These are phyloP conservation scores for Nannizziopsis barbatae DNA, from an alignment of 2,329 filamentous ascomycete genomes.

Conservation along the genomic window DNA sequence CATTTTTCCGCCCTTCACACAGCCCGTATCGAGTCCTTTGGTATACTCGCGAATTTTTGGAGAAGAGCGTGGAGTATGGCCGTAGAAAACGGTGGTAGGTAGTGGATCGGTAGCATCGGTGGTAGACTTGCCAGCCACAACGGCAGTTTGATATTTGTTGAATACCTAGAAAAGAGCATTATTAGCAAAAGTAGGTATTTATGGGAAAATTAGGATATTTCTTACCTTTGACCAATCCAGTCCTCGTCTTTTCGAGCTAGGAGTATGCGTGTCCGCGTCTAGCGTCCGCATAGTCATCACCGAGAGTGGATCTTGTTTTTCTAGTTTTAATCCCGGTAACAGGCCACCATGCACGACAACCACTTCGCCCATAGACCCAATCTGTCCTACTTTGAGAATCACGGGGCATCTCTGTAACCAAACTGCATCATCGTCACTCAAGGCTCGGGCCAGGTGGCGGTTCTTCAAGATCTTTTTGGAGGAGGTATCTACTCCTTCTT, in stretches of 20 bases:
- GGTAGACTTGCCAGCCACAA: not conserved
- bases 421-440: conserved; percentile 49
- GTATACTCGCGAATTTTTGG: conserved; percentile 58
- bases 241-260: conserved; percentile 43
- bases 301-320: conserved; percentile 62
- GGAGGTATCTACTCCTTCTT: conserved; percentile 8
- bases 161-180: conserved; percentile 32
- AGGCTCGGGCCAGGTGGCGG: conserved; percentile 46
- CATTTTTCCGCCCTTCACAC: conserved; percentile 62
- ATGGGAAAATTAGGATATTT: conserved; percentile 11
- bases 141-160: conserved; percentile 37
- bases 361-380: conserved; percentile 52
- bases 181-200: not conserved
- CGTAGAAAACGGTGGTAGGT: conserved; percentile 66
- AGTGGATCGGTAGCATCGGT: conserved; percentile 14
- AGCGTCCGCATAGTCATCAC: conserved; percentile 91
- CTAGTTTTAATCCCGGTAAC: conserved; percentile 59
- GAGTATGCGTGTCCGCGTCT: conserved; percentile 50
- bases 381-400: conserved; percentile 60
- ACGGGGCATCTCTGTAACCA: conserved; percentile 65
- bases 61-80: conserved; percentile 68
- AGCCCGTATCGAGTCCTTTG: conserved; percentile 76
- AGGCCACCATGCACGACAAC: conserved; percentile 78
- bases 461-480: conserved; percentile 21
- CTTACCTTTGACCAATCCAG: conserved; percentile 54